Evolutionary conservation across 495 filamentous ascomycete species (phyloP), one percentile per base, ranked within the genome.

Genomic region (Penicillium arizonense): DNA sequence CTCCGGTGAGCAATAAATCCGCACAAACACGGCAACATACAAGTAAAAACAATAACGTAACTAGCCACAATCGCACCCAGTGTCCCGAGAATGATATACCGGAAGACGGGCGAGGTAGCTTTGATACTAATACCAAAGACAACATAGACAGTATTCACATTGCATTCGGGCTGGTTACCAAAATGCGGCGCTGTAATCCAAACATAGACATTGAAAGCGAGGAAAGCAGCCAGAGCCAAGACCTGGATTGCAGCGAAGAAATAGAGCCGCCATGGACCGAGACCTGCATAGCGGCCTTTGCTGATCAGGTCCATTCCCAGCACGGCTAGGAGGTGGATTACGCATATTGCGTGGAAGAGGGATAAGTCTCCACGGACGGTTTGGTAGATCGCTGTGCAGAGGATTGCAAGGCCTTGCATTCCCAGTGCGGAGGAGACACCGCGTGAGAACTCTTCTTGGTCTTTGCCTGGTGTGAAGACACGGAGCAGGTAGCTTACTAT

Each of bases 331-430:
- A 59, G 47, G 18, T 59, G 56, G 9, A 59, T 32, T 32, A 59
- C 56, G 16, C 56, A 59, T 33, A 59, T 59, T 23, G 52, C 56
- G 34, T 59, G 56, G 52, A 59, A 59, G 26, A 59, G 56, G 8
- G 56, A 56, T 10, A 59, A 38, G 2, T 59, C 52, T n/a, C 23
- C 50, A 42, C 43, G 52, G 18, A 59, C 32, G 16, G 56, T 59
- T 26, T 59, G 56, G 43, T 59, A 59, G 11, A 59, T 59, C 34
- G 56, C 56, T 34, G 56, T 59, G 35, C 56, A 59, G 33, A 59
- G 56, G 28, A 59, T 39, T 7, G 56, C 56, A 10, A 59, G 47
- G 12, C 56, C 56, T 56, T 59, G 56, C 38, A 59, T 49, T 23
- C 56, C 56, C 11, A 59, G 52, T 2, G 56, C 56, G 21, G 56